A percentile compares a stretch with the other conserved stretches of the same genome.
Evolutionary conservation across 2,329 filamentous ascomycete genomes (phyloP).

Genomic region (Pseudohalonectria lignicola): DNA sequence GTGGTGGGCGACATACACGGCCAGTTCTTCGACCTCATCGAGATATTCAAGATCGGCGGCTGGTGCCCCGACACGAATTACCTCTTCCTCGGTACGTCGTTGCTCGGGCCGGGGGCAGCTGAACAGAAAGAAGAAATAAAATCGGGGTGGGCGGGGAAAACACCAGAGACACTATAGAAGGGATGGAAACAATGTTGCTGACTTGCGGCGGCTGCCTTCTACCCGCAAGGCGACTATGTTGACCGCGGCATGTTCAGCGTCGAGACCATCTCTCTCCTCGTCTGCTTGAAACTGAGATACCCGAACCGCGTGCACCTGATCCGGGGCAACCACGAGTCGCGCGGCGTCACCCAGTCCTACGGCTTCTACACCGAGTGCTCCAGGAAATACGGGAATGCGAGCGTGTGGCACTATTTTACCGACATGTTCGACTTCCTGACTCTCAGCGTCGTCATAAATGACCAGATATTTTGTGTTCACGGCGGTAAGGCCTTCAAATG

Average conservation of each 20-base stretch:
- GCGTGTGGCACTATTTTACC: constrained; percentile 99
- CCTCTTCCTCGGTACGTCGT: constrained; percentile 69
- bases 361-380: constrained; percentile 98
- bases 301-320: constrained; percentile 92
- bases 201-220: no score
- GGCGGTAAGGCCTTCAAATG: constrained; percentile 47
- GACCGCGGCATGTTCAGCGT: constrained; percentile 98
- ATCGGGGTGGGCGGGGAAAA: no score
- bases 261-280: constrained; percentile 94
- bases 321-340: constrained; percentile 93
- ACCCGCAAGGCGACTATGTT: constrained; percentile 98
- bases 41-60: constrained; percentile 97
- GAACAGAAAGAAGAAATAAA: no score
- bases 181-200: no score
- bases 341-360: constrained; percentile 96
- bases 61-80: constrained; percentile 98
- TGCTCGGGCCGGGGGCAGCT: no score
- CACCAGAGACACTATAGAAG: no score
- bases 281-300: constrained; percentile 95
- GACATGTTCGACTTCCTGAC: constrained; percentile 99
- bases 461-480: constrained; percentile 98
- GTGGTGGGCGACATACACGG: constrained; percentile 98
- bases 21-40: constrained; percentile 97
- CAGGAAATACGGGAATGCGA: constrained; percentile 95
- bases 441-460: constrained; percentile 92